Conservation (phyloP, 2,329 filamentous ascomycete species). For the Dactylellina parvicollis region DNA sequence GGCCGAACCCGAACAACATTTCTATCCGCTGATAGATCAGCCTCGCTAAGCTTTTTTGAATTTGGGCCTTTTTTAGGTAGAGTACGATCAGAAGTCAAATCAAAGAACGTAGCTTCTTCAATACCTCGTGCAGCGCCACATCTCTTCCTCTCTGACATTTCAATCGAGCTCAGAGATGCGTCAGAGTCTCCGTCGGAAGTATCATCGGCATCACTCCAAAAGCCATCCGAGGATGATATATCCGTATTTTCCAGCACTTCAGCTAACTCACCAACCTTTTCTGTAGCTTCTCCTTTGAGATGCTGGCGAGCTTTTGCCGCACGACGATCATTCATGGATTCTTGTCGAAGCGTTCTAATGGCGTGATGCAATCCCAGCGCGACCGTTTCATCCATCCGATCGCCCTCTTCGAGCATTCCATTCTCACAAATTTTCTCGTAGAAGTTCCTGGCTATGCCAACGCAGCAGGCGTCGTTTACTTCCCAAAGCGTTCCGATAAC, state of each 20-base stretch:
- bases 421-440: conserved; percentile 9
- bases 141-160: neutral
- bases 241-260: neutral
- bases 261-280: neutral
- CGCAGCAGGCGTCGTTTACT: conserved; percentile 57
- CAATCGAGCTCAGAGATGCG: neutral
- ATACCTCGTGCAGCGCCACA: neutral
- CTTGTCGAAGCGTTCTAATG: neutral
- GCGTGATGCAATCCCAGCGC: neutral
- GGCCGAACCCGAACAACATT: neutral
- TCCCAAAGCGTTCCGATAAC: conserved; percentile 62
- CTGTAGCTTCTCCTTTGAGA: neutral
- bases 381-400: neutral
- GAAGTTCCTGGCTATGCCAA: conserved; percentile 54
- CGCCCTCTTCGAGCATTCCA: neutral
- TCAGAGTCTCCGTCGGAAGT: neutral
- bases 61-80: neutral
- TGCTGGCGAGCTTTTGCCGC: neutral
- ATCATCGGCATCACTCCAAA: neutral
- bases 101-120: neutral
- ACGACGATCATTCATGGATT: neutral
- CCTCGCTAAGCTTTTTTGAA: neutral
- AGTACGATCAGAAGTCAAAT: neutral
- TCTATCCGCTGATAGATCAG: neutral
- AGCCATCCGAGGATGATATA: neutral